Percentiles rank a stretch among this genome's conserved stretches.
These are phyloP conservation scores for Chrysoporthe cubensis DNA, from an alignment of 2,329 filamentous ascomycete species.

Conservation along the genomic window DNA sequence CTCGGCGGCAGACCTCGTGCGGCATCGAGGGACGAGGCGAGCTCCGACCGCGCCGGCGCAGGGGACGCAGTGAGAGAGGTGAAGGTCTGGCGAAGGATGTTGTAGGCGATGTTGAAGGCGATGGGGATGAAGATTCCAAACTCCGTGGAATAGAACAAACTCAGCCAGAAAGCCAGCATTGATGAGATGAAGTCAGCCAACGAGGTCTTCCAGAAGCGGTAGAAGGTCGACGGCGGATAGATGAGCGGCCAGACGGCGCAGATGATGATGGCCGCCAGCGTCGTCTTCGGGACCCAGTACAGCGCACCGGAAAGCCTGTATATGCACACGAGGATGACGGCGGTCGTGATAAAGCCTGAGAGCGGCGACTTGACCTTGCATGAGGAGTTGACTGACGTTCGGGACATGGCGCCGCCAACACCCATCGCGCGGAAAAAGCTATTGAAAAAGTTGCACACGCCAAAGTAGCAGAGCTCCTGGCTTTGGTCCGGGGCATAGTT, in stretches of 20 bases:
- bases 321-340: conserved; percentile 63
- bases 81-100: conserved; percentile 63
- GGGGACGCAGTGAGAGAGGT: conserved; percentile 42
- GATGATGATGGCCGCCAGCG: conserved; percentile 68
- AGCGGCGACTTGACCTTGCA: conserved; percentile 66
- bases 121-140: conserved; percentile 63
- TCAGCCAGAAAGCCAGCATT: conserved; percentile 68
- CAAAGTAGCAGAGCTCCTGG: conserved; percentile 68
- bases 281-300: conserved; percentile 71
- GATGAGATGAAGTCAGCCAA: conserved; percentile 66
- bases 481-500: conserved; percentile 66
- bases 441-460: conserved; percentile 65
- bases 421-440: conserved; percentile 68
- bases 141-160: conserved; percentile 63
- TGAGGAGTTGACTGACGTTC: conserved; percentile 69
- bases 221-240: conserved; percentile 61
- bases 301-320: conserved; percentile 64
- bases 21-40: conserved; percentile 34
- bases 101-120: conserved; percentile 66
- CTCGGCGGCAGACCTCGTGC: conserved; percentile 32
- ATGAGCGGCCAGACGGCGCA: conserved; percentile 67
- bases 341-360: conserved; percentile 63
- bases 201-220: conserved; percentile 65
- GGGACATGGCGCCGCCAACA: conserved; percentile 67
- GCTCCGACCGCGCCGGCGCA: conserved; percentile 36